A percentile compares a stretch with the other conserved stretches of the same genome.
Evolutionary conservation across 1,284 basidiomycete species (phyloP).

Genomic region (Rugosomyces carneus): DNA sequence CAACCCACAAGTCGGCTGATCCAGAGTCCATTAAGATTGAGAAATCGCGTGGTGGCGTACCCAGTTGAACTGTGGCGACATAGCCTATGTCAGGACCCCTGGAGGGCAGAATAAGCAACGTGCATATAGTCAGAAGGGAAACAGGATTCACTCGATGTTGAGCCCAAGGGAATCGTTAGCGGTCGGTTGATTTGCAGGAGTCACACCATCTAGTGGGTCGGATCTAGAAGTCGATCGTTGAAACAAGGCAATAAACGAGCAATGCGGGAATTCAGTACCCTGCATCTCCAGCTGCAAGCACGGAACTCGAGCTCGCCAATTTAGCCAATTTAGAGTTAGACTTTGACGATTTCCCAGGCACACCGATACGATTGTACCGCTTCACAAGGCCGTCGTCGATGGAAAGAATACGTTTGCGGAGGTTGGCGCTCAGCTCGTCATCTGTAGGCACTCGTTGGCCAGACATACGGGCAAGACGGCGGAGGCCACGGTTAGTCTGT

Average conservation of each 20-base stretch:
- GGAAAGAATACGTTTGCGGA: conserved; percentile 48
- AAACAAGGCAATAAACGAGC: conserved; percentile 7
- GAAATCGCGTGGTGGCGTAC: conserved; percentile 70
- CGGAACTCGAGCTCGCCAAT: conserved; percentile 8
- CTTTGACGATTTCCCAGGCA: conserved; percentile 18
- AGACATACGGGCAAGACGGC: conserved; percentile 65
- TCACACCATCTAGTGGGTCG: conserved; percentile 36
- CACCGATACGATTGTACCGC: conserved; percentile 26
- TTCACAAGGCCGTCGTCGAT: conserved; percentile 31
- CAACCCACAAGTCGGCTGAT: conserved; percentile 82
- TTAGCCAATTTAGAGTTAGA: too few species aligned
- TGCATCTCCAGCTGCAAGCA: conserved; percentile 2
- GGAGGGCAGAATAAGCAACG: conserved; percentile 1
- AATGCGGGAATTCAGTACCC: not conserved
- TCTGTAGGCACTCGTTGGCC: conserved; percentile 47
- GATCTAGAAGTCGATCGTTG: conserved; percentile 16
- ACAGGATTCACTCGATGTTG: conserved; percentile 53
- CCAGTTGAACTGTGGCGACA: conserved; percentile 70
- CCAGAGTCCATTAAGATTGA: conserved; percentile 82
- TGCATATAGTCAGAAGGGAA: not conserved
- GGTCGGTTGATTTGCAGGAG: conserved; percentile 46
- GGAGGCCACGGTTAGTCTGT: conserved; percentile 60
- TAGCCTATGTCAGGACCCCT: conserved; percentile 47
- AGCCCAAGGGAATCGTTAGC: conserved; percentile 61
- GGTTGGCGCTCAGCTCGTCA: conserved; percentile 41